These are phyloP conservation scores for Cladosporium phlei DNA, from an alignment of 2,329 filamentous ascomycete species.

Conservation along the genomic window DNA sequence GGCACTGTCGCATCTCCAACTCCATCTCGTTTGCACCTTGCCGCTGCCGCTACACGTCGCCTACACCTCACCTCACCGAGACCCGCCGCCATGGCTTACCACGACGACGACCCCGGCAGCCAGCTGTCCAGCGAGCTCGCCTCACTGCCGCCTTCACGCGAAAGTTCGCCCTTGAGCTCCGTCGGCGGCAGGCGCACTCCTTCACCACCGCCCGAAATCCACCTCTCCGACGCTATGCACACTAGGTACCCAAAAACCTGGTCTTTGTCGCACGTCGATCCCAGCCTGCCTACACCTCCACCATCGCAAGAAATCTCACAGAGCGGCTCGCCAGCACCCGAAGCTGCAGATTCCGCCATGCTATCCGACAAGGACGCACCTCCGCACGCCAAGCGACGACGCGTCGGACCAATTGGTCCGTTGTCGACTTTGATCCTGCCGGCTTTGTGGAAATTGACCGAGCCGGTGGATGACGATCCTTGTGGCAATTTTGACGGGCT, in stretches of 20 bases:
- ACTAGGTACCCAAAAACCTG: constrained; percentile 10
- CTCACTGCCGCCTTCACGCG: constrained; percentile 23
- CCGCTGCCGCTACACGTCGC: constrained; percentile 9
- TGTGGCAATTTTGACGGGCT: no score
- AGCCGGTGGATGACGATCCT: no score
- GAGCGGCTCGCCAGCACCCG: constrained; percentile 42
- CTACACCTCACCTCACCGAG: no score
- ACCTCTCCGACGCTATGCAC: constrained; percentile 1
- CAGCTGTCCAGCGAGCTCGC: constrained; percentile 23
- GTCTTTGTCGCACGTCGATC: constrained; percentile 16
- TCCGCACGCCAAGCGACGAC: constrained; percentile 71
- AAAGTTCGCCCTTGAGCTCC: constrained; percentile 37
- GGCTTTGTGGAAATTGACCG: no score
- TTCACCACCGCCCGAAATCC: constrained; percentile 27
- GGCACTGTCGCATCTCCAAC: no score
- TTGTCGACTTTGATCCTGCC: no score
- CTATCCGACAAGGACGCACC: constrained; percentile 55
- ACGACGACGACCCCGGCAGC: constrained; percentile 14
- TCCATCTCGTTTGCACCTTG: constrained; percentile 16
- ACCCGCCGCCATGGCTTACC: no score
- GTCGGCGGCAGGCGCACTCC: constrained; percentile 34
- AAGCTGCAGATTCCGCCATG: constrained; percentile 40
- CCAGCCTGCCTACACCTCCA: constrained; percentile 24
- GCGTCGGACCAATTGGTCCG: constrained; percentile 59
- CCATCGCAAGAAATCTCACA: constrained; percentile 44